Evolutionary conservation across 2,329 filamentous ascomycete species (phyloP), one percentile per base, ranked within the genome.

Genomic region (Juglanconis oblonga): DNA sequence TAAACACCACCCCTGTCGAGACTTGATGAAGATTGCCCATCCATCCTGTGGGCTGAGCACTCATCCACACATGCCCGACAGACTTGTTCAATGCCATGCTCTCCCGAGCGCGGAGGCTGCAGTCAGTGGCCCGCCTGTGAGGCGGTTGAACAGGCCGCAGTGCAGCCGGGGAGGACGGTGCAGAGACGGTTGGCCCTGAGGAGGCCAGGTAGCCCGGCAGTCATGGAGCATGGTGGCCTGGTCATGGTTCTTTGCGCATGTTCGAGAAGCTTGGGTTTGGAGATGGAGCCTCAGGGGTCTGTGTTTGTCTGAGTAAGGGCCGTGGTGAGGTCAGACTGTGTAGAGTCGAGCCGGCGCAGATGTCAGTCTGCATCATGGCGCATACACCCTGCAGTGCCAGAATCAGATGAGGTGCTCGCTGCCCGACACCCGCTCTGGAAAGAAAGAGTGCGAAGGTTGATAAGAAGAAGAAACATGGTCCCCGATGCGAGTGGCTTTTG

Each of bases 11-110:
- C n/a, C n/a, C n/a, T n/a, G 55, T 61, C 53, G 36, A 53, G 36
- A 55, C 56, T 52, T 50, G 17, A 38, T 51, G 59, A 49, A 47
- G 50, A 49, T 42, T 54, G 31, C 50, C 55, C 50, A 44, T 47
- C 55, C 38, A 47, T 52, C 45, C 47, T 51, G 17, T 52, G 10
- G 49, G 29, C n/a, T 24, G 49, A 38, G 33, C 29, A n/a, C 14
- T 33, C n/a, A 38, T 6, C 36, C 35, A 9, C 17, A 38, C 52
- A 45, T 44, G 36, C 40, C 17, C 35, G n/a, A n/a, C n/a, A n/a
- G n/a, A 45, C 29, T 44, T 54, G 36, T 38, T 38, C 38, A 54
- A 14, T 47, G 24, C 36, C 29, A 32, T 45, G 24, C 38, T 32
- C 45, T 36, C 8, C 29, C 52, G 14, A 54, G 38, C 40, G 31